Base-by-base conservation (phyloP, 208 protist genomes). In the Trypanosoma boissoni region DNA sequence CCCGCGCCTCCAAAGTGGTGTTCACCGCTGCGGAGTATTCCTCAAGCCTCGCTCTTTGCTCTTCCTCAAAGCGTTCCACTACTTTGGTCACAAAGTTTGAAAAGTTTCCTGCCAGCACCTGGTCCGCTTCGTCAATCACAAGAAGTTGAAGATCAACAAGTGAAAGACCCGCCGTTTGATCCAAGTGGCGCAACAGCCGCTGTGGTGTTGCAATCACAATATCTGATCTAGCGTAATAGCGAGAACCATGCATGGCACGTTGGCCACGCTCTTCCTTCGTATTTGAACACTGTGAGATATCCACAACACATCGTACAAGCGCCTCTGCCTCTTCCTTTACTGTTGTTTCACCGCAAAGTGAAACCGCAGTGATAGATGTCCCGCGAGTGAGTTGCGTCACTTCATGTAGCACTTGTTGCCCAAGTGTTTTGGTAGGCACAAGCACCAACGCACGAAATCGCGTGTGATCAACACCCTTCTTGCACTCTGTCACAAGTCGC, bases 51-150 rank as follows among this genome's bases (percentile, higher is more conserved):
- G 58, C 16, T 8, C 44, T 6, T 29, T 74, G 58, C 48, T 95
- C 83, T 43, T 78, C 70, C 50, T 91, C 83, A 54, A 83, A 87
- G 3, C 85, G 74, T 39, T 78, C 80, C 48, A 91, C 76, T 12
- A 95, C 83, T 56, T 91, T 91, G 32, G 74, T 70, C 18, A 92
- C 83, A 56, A 81, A 78, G 37, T 78, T 80, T 2, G 86, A 68
- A 63, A 92, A 92, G 73, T 74, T 85, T 4, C 88, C 86, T 2
- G 70, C 68, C 14, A 96, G 78, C 1, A 96, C 83, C 50, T 96
- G 84, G 50, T 96, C 89, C 5, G 89, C 89, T 62, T 96, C 89
- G 64, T 96, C 89, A 39, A 96, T 86, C 37, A 96, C 86, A 24
- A 93, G 69, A 42, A 96, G 67, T 10, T 76, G 80, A 29, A 96